phyloP scores from a whole-genome alignment of 495 filamentous ascomycete genomes.

The Neurospora sp. region DNA sequence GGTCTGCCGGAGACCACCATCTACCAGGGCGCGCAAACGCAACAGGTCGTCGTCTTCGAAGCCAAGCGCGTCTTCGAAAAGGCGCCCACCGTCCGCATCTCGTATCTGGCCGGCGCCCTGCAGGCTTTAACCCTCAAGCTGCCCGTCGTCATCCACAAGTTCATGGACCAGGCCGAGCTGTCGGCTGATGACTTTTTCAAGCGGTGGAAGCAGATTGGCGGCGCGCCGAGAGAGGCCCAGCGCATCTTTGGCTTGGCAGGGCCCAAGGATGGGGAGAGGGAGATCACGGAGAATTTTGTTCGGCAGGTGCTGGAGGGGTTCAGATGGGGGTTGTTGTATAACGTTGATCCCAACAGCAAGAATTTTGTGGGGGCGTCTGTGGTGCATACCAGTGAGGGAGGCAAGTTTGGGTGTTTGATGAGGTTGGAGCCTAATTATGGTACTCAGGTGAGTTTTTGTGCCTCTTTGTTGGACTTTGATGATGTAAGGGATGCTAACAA shows the following conservation, averaged over 20 bases:
- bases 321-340: conserved; percentile 75
- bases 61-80: conserved; percentile 71
- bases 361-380: conserved; percentile 94
- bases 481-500: too few species aligned
- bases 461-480: too few species aligned
- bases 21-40: conserved; percentile 62
- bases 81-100: conserved; percentile 84
- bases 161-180: conserved; percentile 84
- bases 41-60: conserved; percentile 92
- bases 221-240: conserved; percentile 75
- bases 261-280: conserved; percentile 40
- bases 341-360: conserved; percentile 80
- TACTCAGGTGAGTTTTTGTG: conserved; percentile 69
- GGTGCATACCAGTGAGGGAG: conserved; percentile 67
- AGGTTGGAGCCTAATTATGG: conserved; percentile 90
- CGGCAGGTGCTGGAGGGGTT: conserved; percentile 64
- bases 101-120: conserved; percentile 85
- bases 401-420: conserved; percentile 90
- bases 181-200: conserved; percentile 93
- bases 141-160: conserved; percentile 83
- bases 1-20: conserved; percentile 80
- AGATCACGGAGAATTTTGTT: conserved; percentile 49
- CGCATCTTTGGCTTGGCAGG: conserved; percentile 59
- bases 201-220: conserved; percentile 96
- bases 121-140: conserved; percentile 89